Evolutionary conservation across 169 alveolate species (phyloP).

Genomic region (Plasmodium gonderi): DNA sequence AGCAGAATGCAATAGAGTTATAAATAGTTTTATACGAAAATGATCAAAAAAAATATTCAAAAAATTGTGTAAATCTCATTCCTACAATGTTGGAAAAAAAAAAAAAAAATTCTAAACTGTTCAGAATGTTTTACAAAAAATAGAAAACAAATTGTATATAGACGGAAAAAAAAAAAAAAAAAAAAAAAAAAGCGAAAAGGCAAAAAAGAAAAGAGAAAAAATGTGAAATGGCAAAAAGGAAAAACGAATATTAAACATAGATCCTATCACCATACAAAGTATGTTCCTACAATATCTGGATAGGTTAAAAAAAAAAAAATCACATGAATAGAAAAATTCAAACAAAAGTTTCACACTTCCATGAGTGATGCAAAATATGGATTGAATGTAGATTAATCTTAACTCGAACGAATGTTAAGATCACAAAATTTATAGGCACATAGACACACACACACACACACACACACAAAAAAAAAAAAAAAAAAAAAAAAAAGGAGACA

Average conservation of each 20-base stretch:
- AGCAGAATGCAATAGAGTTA: too few species aligned
- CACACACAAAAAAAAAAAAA: not conserved
- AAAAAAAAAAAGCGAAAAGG: not conserved
- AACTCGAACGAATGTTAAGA: not conserved
- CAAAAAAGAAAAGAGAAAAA: not conserved
- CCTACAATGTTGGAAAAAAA: not conserved
- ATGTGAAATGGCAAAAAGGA: not conserved
- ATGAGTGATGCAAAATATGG: not conserved
- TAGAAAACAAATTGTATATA: not conserved
- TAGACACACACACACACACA: not conserved
- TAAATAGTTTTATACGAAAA: not conserved
- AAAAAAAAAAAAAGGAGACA: not conserved
- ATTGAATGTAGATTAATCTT: not conserved
- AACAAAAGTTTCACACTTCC: not conserved
- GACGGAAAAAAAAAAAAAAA: not conserved
- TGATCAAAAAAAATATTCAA: not conserved
- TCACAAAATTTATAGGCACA: not conserved
- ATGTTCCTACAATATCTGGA: not conserved
- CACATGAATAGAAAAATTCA: not conserved
- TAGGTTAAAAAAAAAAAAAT: not conserved
- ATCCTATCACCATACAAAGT: not conserved
- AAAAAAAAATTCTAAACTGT: constrained; percentile 11
- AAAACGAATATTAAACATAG: not conserved
- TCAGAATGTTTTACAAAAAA: constrained; percentile 1
- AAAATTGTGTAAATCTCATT: not conserved